Evolutionary conservation across 2,329 filamentous ascomycete species (phyloP).

Genomic region (Westerdykella aurantiaca): DNA sequence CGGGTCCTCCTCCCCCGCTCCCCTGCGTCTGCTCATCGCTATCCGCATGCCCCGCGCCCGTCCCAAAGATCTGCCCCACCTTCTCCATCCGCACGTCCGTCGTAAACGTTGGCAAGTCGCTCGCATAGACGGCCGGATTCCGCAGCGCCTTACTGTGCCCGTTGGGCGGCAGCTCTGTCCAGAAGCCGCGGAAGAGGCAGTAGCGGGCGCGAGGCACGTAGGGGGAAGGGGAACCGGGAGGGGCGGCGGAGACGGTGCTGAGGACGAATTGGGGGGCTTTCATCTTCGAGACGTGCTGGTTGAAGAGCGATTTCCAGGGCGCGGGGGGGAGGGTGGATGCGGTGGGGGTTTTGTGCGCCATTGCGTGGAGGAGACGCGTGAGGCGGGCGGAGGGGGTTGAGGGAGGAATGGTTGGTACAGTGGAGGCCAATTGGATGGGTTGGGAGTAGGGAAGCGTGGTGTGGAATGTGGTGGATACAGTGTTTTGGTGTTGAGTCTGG

Average conservation of each 20-base stretch:
- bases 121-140: slow-evolving; percentile 67
- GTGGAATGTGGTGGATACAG: no score
- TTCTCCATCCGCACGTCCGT: slow-evolving; percentile 89
- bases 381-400: slow-evolving; percentile 32
- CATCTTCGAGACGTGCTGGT: slow-evolving; percentile 46
- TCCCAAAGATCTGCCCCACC: slow-evolving; percentile 61
- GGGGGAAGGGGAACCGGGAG: slow-evolving; percentile 36
- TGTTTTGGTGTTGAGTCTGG: no score
- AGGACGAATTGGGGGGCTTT: slow-evolving; percentile 48
- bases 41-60: slow-evolving; percentile 43
- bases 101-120: slow-evolving; percentile 75
- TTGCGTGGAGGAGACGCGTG: slow-evolving; percentile 38
- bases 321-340: slow-evolving; percentile 38
- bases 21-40: slow-evolving; percentile 41
- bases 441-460: no score
- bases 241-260: slow-evolving; percentile 44
- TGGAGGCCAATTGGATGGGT: no score
- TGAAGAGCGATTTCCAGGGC: slow-evolving; percentile 50
- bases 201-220: slow-evolving; percentile 59
- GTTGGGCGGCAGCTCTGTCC: slow-evolving; percentile 65
- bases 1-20: slow-evolving; percentile 59
- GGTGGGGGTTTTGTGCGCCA: slow-evolving; percentile 42
- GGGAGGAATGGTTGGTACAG: slow-evolving; percentile 37
- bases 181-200: slow-evolving; percentile 83
- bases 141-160: slow-evolving; percentile 64